A percentile compares a stretch with the other conserved stretches of the same genome.
phyloP scores from a whole-genome alignment of 257 asterid species.

The Thymus quinquecostatus region DNA sequence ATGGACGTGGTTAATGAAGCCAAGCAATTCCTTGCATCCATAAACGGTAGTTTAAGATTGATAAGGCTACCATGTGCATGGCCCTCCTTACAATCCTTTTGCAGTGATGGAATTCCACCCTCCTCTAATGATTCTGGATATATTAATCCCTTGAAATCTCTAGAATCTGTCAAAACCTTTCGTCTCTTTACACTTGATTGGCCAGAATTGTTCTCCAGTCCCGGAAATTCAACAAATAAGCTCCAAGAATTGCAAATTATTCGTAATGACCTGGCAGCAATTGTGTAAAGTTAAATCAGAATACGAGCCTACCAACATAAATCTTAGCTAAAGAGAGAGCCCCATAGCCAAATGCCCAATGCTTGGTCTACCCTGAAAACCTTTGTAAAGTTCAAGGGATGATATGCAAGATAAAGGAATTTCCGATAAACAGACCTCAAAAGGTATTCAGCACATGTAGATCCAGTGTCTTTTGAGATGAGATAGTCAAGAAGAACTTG shows the following conservation, averaged over 20 bases:
- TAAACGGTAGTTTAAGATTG: constrained; percentile 40
- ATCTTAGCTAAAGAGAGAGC: constrained; percentile 4
- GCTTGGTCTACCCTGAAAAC: background rate
- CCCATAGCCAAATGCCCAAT: background rate
- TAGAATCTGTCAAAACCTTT: constrained; percentile 33
- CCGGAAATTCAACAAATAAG: constrained; percentile 65
- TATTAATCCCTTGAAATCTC: constrained; percentile 30
- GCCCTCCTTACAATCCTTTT: constrained; percentile 31
- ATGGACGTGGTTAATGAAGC: constrained; percentile 63
- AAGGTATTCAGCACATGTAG: constrained; percentile 81
- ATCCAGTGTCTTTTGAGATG: constrained; percentile 87
- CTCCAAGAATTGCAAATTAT: constrained; percentile 71
- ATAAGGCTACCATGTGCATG: constrained; percentile 22
- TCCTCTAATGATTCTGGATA: constrained; percentile 27
- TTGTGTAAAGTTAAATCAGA: constrained; percentile 25
- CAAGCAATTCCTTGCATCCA: constrained; percentile 72
- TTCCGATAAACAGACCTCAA: constrained; percentile 55
- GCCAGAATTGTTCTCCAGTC: constrained; percentile 32
- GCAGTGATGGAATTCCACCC: constrained; percentile 28
- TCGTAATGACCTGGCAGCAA: constrained; percentile 66
- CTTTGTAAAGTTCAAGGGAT: constrained; percentile 10
- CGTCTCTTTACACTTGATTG: constrained; percentile 51
- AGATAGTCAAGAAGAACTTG: constrained; percentile 97
- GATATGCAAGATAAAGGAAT: constrained; percentile 11
- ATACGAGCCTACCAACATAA: background rate